Conservation (phyloP, 768 basidiomycete genomes). For the Myochromella boudieri region DNA sequence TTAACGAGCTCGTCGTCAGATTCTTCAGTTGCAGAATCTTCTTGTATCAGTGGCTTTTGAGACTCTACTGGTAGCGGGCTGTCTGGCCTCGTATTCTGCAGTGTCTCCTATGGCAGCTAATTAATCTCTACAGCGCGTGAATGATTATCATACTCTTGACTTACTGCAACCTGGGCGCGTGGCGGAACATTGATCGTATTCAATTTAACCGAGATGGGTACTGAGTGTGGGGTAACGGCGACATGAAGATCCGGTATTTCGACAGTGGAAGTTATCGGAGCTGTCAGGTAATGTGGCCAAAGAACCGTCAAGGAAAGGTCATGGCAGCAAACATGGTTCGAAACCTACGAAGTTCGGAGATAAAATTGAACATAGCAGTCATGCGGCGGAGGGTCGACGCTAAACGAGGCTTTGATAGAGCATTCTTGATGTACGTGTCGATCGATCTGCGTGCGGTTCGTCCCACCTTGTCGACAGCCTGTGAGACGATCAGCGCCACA, state of each 20-base stretch:
- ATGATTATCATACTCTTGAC: background rate
- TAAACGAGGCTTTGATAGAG: conserved; percentile 64
- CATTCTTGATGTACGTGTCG: conserved; percentile 73
- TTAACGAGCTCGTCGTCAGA: conserved; percentile 31
- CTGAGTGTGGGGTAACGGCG: conserved; percentile 10
- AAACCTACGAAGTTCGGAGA: conserved; percentile 62
- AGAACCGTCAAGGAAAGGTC: conserved; percentile 12
- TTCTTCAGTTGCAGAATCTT: conserved; percentile 50
- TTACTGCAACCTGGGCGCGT: conserved; percentile 9
- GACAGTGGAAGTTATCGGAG: conserved; percentile 46
- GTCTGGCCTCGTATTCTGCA: conserved; percentile 2
- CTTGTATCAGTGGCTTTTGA: conserved; percentile 19
- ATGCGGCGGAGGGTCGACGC: conserved; percentile 69
- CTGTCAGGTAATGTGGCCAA: conserved; percentile 32
- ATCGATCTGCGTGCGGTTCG: conserved; percentile 65
- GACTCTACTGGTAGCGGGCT: background rate
- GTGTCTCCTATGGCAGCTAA: conserved; percentile 9
- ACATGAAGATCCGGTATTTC: conserved; percentile 44
- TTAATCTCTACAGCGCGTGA: conserved; percentile 4
- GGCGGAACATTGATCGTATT: conserved; percentile 14
- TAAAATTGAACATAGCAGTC: conserved; percentile 71
- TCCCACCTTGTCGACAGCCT: conserved; percentile 72
- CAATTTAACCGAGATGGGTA: conserved; percentile 15
- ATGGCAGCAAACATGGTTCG: conserved; percentile 3
- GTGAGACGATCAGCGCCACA: conserved; percentile 13